phyloP scores from a whole-genome alignment of 108 stramenopile species.

The Cyclotella sp. region DNA sequence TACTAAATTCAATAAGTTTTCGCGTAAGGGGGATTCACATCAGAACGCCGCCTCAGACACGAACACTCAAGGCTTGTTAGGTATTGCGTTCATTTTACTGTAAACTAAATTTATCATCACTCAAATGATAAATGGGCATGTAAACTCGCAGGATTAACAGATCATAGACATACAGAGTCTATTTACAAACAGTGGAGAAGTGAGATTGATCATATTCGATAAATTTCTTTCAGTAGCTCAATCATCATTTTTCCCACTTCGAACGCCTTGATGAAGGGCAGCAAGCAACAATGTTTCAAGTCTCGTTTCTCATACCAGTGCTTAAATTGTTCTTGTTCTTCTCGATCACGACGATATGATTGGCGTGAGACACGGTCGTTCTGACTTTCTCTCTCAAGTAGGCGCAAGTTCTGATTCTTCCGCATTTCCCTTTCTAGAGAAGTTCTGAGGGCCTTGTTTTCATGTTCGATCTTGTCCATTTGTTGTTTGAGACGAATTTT shows the following conservation, averaged over 20 bases:
- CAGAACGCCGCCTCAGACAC: background rate
- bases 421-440: slow-evolving; percentile 35
- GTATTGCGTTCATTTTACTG: background rate
- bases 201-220: background rate
- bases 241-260: slow-evolving; percentile 17
- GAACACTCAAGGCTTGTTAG: background rate
- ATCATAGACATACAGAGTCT: background rate
- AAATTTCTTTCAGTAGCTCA: slow-evolving; percentile 16
- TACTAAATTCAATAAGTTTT: background rate
- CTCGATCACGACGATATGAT: background rate
- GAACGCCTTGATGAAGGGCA: slow-evolving; percentile 13
- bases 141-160: background rate
- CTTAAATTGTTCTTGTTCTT: slow-evolving; percentile 17
- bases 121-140: background rate
- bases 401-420: slow-evolving; percentile 17
- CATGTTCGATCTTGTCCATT: slow-evolving; percentile 32
- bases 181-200: background rate
- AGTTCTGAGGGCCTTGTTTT: slow-evolving; percentile 34
- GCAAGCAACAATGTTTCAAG: slow-evolving; percentile 21
- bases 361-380: background rate
- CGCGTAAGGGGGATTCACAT: slow-evolving; percentile 1
- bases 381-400: background rate
- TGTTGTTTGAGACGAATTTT: slow-evolving; percentile 37
- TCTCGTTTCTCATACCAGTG: slow-evolving; percentile 3
- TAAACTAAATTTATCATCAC: background rate